Evolutionary conservation across 1,139 yeast species (phyloP).

Genomic region (Suhomyces bokatorum): DNA sequence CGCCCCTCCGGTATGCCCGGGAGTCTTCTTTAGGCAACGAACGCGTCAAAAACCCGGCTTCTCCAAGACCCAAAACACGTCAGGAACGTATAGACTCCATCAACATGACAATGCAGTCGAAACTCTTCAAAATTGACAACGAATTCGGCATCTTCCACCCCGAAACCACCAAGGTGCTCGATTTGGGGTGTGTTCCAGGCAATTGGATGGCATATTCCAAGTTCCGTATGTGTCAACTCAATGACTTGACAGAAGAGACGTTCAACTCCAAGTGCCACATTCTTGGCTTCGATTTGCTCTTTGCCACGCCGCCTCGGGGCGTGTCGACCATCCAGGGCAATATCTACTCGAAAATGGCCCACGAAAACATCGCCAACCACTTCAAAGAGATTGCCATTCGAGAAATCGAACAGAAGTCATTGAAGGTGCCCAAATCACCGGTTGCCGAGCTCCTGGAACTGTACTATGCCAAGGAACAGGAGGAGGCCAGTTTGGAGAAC

Average conservation of each 20-base stretch:
- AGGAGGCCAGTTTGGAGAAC: constrained; percentile 20
- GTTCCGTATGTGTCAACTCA: constrained; percentile 29
- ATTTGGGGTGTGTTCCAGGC: constrained; percentile 88
- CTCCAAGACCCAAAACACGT: constrained; percentile 19
- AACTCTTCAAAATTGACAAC: constrained; percentile 31
- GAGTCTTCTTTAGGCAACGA: constrained; percentile 12
- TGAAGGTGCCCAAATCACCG: constrained; percentile 1
- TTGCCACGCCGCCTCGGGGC: constrained; percentile 77
- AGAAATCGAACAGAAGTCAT: constrained; percentile 12
- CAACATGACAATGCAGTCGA: constrained; percentile 27
- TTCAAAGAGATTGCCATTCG: constrained; percentile 46
- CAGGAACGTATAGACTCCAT: constrained; percentile 28
- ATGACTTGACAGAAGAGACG: constrained; percentile 42
- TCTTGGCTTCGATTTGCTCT: constrained; percentile 82
- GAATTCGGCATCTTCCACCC: constrained; percentile 29
- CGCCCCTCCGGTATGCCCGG: constrained; percentile 9
- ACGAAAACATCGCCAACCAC: constrained; percentile 55
- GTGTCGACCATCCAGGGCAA: constrained; percentile 85
- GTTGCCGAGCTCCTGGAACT: constrained; percentile 18
- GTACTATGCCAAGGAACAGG: constrained; percentile 32
- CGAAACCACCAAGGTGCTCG: constrained; percentile 33
- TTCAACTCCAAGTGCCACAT: constrained; percentile 62
- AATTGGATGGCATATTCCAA: constrained; percentile 87
- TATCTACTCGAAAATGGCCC: constrained; percentile 68
- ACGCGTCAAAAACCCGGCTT: constrained; percentile 11